Conservation (phyloP, 768 basidiomycete genomes). For the Pisolithus marmoratus region DNA sequence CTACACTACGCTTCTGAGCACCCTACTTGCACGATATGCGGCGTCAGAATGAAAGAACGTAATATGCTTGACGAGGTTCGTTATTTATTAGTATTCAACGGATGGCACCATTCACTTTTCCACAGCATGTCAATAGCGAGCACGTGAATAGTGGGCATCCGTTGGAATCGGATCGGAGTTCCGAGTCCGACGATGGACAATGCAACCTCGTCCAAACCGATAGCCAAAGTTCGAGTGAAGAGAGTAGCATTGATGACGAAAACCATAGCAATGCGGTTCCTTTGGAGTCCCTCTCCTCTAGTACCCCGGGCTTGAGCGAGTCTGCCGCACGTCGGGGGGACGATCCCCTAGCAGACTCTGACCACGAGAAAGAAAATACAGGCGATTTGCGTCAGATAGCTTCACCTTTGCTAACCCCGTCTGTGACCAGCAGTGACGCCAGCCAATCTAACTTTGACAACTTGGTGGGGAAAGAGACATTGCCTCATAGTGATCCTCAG, state of each 20-base stretch:
- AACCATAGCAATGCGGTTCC: not conserved
- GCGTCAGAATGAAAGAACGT: conserved; percentile 9
- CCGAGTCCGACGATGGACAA: not conserved
- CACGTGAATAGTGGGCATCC: conserved; percentile 3
- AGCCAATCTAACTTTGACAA: not conserved
- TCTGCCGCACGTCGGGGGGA: not conserved
- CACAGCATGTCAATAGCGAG: conserved; percentile 16
- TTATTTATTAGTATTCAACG: not conserved
- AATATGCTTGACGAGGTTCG: conserved; percentile 18
- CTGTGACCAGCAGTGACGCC: conserved; percentile 21
- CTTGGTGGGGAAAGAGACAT: conserved; percentile 1
- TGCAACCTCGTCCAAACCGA: not conserved
- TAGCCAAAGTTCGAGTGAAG: not conserved
- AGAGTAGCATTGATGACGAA: not conserved
- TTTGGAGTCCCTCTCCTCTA: conserved; percentile 1
- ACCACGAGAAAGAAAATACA: not conserved
- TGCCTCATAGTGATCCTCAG: conserved; percentile 2
- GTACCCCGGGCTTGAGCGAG: not conserved
- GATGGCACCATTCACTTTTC: conserved; percentile 7
- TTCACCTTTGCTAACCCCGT: conserved; percentile 22
- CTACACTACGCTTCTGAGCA: conserved; percentile 18
- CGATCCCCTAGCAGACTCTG: not conserved
- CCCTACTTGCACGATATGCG: conserved; percentile 16
- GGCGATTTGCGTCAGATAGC: not conserved
- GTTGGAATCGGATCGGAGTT: conserved; percentile 1